Evolutionary conservation across 1,284 basidiomycete species (phyloP).

Genomic region (Inonotus hispidus): DNA sequence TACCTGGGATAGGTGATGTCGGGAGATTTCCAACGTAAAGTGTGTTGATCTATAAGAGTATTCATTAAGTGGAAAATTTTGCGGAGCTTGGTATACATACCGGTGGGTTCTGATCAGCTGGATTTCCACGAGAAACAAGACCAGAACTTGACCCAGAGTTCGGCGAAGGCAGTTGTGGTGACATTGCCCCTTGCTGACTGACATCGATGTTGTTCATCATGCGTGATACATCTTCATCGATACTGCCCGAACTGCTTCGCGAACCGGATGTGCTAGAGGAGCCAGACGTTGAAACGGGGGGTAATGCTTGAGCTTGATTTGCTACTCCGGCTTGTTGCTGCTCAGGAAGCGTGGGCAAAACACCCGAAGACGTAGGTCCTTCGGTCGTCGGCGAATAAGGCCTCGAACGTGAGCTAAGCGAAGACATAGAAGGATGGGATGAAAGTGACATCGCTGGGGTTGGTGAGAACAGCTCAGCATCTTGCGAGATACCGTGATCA

Average conservation of each 20-base stretch:
- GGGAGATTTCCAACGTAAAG: constrained; percentile 94
- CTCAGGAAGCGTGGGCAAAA: constrained; percentile 7
- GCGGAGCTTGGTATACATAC: constrained; percentile 36
- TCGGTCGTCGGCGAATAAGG: constrained; percentile 29
- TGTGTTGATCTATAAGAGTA: constrained; percentile 69
- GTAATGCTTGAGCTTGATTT: constrained; percentile 5
- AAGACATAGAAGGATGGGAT: constrained; percentile 29
- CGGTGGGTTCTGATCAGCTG: constrained; percentile 86
- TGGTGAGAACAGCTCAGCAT: constrained; percentile 5
- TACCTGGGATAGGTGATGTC: constrained; percentile 61
- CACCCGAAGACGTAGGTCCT: not conserved
- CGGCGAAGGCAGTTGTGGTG: constrained; percentile 41
- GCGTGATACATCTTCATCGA: constrained; percentile 38
- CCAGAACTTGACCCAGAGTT: constrained; percentile 38
- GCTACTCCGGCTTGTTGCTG: constrained; percentile 3
- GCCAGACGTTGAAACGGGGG: constrained; percentile 31
- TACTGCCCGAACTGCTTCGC: constrained; percentile 32
- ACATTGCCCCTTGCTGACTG: constrained; percentile 42
- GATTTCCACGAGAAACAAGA: constrained; percentile 36
- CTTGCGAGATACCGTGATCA: constrained; percentile 8
- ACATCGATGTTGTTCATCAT: constrained; percentile 44
- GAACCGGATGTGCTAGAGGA: constrained; percentile 35
- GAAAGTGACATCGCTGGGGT: constrained; percentile 23
- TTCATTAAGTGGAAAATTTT: constrained; percentile 5
- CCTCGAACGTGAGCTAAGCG: constrained; percentile 26